Conservation (phyloP, 2,329 filamentous ascomycete genomes). For the Monilinia aucupariae region DNA sequence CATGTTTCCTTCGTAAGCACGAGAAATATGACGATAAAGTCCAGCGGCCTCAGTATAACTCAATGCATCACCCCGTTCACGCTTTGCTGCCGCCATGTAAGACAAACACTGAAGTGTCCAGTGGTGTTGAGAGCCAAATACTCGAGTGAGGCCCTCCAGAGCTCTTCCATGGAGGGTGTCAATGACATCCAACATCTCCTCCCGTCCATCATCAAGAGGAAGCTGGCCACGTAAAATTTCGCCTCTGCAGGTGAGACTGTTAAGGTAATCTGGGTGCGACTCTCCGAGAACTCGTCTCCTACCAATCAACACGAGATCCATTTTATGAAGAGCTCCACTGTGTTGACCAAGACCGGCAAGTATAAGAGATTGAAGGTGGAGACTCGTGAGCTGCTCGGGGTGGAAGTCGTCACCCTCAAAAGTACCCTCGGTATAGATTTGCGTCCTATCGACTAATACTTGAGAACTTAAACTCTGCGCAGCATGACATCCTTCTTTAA, state of each 20-base stretch:
- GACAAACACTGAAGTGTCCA: constrained; percentile 26
- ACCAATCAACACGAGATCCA: constrained; percentile 23
- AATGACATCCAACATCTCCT: constrained; percentile 23
- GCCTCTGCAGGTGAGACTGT: constrained; percentile 29
- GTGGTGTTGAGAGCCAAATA: constrained; percentile 28
- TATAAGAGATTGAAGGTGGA: constrained; percentile 28
- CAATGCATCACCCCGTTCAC: constrained; percentile 22
- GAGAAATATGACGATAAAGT: constrained; percentile 24
- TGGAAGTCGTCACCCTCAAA: constrained; percentile 26
- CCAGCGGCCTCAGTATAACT: constrained; percentile 22
- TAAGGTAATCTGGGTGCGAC: constrained; percentile 25
- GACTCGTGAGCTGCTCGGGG: constrained; percentile 28
- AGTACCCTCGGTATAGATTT: constrained; percentile 26
- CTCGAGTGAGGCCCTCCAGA: constrained; percentile 24
- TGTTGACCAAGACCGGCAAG: constrained; percentile 28
- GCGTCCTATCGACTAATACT: constrained; percentile 24
- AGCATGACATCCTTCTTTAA: constrained; percentile 26
- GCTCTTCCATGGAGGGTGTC: constrained; percentile 25
- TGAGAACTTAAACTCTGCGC: constrained; percentile 27
- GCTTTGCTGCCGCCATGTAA: constrained; percentile 26
- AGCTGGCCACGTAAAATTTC: constrained; percentile 28
- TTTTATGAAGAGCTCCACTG: constrained; percentile 23
- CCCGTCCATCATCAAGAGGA: constrained; percentile 18
- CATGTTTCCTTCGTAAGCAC: constrained; percentile 23
- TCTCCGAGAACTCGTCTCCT: constrained; percentile 24